These are phyloP conservation scores for Malus hybrid DNA, from an alignment of 331 rosid species.

Conservation along the genomic window DNA sequence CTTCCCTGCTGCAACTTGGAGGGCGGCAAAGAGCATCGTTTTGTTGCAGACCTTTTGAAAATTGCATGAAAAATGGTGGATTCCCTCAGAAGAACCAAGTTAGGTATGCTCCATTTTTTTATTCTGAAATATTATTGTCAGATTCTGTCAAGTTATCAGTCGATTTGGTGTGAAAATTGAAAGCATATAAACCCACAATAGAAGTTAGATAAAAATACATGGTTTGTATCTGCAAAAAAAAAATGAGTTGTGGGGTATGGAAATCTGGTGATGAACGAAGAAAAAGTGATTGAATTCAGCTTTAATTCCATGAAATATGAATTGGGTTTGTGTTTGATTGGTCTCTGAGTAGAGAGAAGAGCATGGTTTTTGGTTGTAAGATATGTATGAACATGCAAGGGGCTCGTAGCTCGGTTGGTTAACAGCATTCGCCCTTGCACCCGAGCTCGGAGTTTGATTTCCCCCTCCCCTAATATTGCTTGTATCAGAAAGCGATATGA, in stretches of 20 bases:
- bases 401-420: no score
- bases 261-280: constrained; percentile 8
- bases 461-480: no score
- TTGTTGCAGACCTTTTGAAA: not conserved
- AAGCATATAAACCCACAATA: not conserved
- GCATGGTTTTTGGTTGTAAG: constrained; percentile 9
- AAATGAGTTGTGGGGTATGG: not conserved
- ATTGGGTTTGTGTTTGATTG: constrained; percentile 35
- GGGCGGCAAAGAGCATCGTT: not conserved
- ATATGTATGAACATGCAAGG: not conserved
- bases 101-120: constrained; percentile 25
- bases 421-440: no score
- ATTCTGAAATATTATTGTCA: not conserved
- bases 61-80: constrained; percentile 9
- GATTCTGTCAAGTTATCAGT: constrained; percentile 6
- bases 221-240: not conserved
- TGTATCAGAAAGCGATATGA: not conserved
- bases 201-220: not conserved
- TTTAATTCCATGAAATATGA: constrained; percentile 11
- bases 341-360: constrained; percentile 16
- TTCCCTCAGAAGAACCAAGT: constrained; percentile 12
- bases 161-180: constrained; percentile 12
- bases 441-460: no score
- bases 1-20: not conserved
- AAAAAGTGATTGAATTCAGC: not conserved